These are phyloP conservation scores for Multifurca ochricompacta DNA, from an alignment of 768 basidiomycete species.

Conservation along the genomic window DNA sequence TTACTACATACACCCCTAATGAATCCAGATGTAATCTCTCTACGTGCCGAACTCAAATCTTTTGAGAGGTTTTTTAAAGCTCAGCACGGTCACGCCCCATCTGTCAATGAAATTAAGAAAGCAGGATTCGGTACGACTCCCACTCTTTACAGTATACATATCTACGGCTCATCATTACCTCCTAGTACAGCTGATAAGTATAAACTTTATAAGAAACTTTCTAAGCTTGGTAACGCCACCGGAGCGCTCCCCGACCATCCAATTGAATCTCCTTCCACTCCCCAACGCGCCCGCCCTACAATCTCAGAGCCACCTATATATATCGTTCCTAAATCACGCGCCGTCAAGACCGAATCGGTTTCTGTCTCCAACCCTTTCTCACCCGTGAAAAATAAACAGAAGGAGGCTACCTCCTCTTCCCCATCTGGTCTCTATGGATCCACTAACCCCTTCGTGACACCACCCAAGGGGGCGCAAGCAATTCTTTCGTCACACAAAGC, in stretches of 20 bases:
- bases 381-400: constrained; percentile 56
- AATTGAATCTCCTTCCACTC: constrained; percentile 28
- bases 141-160: constrained; percentile 9
- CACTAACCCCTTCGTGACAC: constrained; percentile 34
- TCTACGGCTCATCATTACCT: constrained; percentile 16
- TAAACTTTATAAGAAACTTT: constrained; percentile 71
- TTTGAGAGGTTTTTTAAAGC: constrained; percentile 69
- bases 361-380: constrained; percentile 71
- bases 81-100: constrained; percentile 48
- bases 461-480: constrained; percentile 25
- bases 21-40: constrained; percentile 29
- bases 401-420: constrained; percentile 15
- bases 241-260: constrained; percentile 35
- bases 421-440: constrained; percentile 35
- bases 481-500: constrained; percentile 23
- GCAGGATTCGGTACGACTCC: constrained; percentile 51
- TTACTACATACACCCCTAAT: constrained; percentile 27
- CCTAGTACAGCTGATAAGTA: constrained; percentile 59
- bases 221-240: constrained; percentile 35
- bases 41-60: constrained; percentile 64
- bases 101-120: constrained; percentile 62
- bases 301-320: constrained; percentile 29
- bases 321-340: constrained; percentile 43
- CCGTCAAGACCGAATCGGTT: constrained; percentile 43
- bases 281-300: constrained; percentile 26